Percentiles rank a stretch among this genome's conserved stretches.
phyloP scores from a whole-genome alignment of 2,329 filamentous ascomycete species.

The Amauroascus verrucosus region DNA sequence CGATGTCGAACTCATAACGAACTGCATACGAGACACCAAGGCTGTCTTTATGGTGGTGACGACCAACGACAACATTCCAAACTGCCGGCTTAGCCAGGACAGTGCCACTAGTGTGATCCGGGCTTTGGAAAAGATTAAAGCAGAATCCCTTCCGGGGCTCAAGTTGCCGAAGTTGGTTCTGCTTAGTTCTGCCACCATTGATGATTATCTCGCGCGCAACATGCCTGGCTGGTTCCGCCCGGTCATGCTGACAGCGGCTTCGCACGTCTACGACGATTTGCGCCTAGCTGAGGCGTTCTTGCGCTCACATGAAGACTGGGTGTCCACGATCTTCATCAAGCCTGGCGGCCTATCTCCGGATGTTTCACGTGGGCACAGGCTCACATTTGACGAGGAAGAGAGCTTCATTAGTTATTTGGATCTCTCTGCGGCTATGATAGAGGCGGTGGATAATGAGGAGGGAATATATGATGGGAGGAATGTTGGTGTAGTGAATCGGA shows the following conservation, averaged over 20 bases:
- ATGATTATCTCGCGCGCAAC: slow-evolving; percentile 31
- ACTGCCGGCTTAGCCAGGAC: slow-evolving; percentile 32
- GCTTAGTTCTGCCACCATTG: slow-evolving; percentile 37
- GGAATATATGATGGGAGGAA: slow-evolving; percentile 20
- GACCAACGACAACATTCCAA: slow-evolving; percentile 39
- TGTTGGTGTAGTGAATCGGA: slow-evolving; percentile 22
- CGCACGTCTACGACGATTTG: slow-evolving; percentile 20
- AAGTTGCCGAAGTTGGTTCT: slow-evolving; percentile 35
- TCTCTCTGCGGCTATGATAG: slow-evolving; percentile 41
- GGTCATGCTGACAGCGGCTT: slow-evolving; percentile 16
- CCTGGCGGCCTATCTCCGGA: slow-evolving; percentile 20
- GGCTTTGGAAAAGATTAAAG: slow-evolving; percentile 27
- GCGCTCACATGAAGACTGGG: slow-evolving; percentile 18
- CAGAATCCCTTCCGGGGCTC: neutral
- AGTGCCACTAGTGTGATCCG: slow-evolving; percentile 28
- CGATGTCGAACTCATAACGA: slow-evolving; percentile 31
- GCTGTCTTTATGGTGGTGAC: slow-evolving; percentile 36
- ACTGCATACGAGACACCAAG: slow-evolving; percentile 28
- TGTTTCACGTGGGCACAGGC: slow-evolving; percentile 30
- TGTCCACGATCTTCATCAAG: slow-evolving; percentile 20
- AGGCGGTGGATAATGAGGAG: slow-evolving; percentile 33
- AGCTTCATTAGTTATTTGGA: slow-evolving; percentile 37
- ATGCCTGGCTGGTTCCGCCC: slow-evolving; percentile 14
- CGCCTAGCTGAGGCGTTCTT: slow-evolving; percentile 17
- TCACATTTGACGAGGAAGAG: slow-evolving; percentile 33